These are phyloP conservation scores for Saccharum officinarum DNA, from an alignment of 176 grass and related monocot genomes.

Conservation along the genomic window DNA sequence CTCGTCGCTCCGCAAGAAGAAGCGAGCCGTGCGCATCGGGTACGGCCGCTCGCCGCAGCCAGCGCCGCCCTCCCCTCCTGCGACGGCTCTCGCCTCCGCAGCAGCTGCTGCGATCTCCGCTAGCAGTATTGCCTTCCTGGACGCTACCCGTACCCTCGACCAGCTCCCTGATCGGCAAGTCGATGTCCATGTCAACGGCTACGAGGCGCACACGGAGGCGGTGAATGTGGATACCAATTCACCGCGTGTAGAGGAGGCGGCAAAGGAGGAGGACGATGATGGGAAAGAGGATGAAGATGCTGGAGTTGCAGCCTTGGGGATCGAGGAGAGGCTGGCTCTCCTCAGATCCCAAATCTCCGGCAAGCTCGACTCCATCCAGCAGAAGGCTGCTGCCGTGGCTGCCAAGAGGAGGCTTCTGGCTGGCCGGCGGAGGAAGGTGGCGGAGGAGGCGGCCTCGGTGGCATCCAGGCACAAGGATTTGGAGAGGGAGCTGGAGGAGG, in stretches of 20 bases:
- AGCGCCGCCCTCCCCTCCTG: conserved; percentile 3
- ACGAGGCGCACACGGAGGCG: neutral
- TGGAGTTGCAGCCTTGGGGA: conserved; percentile 22
- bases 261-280: neutral
- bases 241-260: conserved; percentile 30
- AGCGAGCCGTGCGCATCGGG: conserved; percentile 88
- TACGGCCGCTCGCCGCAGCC: conserved; percentile 65
- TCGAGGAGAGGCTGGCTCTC: conserved; percentile 57
- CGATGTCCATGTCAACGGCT: neutral
- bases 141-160: conserved; percentile 3
- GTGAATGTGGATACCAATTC: conserved; percentile 28
- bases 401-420: conserved; percentile 75
- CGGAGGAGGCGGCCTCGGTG: conserved; percentile 41
- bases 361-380: conserved; percentile 59
- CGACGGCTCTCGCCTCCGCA: neutral
- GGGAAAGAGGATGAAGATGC: neutral
- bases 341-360: conserved; percentile 67
- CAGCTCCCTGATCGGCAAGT: neutral
- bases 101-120: conserved; percentile 1
- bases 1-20: conserved; percentile 85
- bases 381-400: conserved; percentile 43
- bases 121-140: conserved; percentile 13
- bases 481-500: conserved; percentile 89
- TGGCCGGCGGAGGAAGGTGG: conserved; percentile 53
- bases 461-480: conserved; percentile 66